Percentiles rank a stretch among this genome's conserved stretches.
Conservation (phyloP, 1,284 basidiomycete species). For the Sanguinoderma infundibulare region DNA sequence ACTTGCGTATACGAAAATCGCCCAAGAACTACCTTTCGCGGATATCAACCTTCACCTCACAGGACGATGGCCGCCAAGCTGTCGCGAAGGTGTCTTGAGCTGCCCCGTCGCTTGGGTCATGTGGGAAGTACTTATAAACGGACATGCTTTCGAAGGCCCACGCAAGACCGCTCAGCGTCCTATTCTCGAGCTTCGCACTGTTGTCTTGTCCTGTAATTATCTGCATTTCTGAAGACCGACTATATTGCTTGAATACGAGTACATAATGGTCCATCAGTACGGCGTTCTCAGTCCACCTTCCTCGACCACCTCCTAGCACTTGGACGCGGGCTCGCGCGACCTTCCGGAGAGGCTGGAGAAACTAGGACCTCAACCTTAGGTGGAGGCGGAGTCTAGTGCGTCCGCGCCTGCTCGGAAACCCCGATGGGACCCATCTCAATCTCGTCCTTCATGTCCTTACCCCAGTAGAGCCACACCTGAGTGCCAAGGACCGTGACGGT, state of each 20-base stretch:
- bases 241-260: background rate
- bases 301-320: conserved; percentile 70
- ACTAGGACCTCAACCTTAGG: conserved; percentile 48
- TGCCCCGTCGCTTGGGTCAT: too few species aligned
- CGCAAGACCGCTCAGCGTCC: too few species aligned
- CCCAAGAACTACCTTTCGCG: too few species aligned
- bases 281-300: conserved; percentile 55
- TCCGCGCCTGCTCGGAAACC: conserved; percentile 32
- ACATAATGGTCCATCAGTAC: background rate
- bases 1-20: too few species aligned
- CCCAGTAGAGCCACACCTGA: conserved; percentile 88
- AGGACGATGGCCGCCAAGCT: too few species aligned
- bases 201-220: too few species aligned
- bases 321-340: conserved; percentile 43
- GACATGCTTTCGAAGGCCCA: too few species aligned
- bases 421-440: conserved; percentile 24
- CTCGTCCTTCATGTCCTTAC: conserved; percentile 51
- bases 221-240: too few species aligned
- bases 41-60: too few species aligned
- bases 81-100: too few species aligned
- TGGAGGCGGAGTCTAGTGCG: conserved; percentile 32
- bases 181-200: too few species aligned
- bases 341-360: conserved; percentile 33
- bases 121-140: too few species aligned
- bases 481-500: conserved; percentile 73